Percentiles rank a stretch among this genome's conserved stretches.
phyloP scores from a whole-genome alignment of 139 green algal species.

The Penium margaritaceum region DNA sequence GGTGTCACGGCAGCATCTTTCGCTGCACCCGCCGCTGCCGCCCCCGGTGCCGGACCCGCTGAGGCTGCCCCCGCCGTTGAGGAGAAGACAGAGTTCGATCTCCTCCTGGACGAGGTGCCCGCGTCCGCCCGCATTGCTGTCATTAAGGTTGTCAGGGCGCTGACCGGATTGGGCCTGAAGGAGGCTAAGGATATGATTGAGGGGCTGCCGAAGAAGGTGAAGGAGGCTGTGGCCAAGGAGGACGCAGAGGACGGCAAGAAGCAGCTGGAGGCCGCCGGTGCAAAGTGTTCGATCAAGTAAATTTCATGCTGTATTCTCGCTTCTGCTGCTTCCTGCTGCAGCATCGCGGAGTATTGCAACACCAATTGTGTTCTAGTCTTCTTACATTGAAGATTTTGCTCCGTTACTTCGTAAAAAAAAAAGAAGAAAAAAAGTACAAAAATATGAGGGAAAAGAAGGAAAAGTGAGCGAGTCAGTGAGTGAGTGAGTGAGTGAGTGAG shows the following conservation, averaged over 20 bases:
- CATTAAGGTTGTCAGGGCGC: slow-evolving; percentile 31
- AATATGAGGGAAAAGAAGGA: too few species aligned
- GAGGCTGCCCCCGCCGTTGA: slow-evolving; percentile 23
- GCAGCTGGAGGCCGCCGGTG: slow-evolving; percentile 25
- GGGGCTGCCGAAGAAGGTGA: slow-evolving; percentile 56
- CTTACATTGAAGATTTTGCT: too few species aligned
- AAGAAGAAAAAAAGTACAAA: too few species aligned
- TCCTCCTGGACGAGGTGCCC: slow-evolving; percentile 32
- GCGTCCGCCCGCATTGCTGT: slow-evolving; percentile 23
- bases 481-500: too few species aligned
- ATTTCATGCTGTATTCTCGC: too few species aligned
- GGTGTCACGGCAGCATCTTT: slow-evolving; percentile 22
- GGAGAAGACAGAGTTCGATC: slow-evolving; percentile 41
- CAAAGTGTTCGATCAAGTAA: slow-evolving; percentile 19
- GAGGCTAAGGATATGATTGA: slow-evolving; percentile 62
- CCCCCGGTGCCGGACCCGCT: neutral
- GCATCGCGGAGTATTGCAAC: too few species aligned
- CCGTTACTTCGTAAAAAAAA: too few species aligned
- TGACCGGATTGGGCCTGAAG: slow-evolving; percentile 60
- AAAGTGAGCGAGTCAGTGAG: too few species aligned
- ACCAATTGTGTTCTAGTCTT: too few species aligned
- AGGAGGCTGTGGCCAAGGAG: slow-evolving; percentile 50
- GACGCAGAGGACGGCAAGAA: slow-evolving; percentile 37
- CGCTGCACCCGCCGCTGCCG: neutral
- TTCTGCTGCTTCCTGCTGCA: too few species aligned